Conservation (phyloP, 805 yeast species). For the Osmozyma mogii region DNA sequence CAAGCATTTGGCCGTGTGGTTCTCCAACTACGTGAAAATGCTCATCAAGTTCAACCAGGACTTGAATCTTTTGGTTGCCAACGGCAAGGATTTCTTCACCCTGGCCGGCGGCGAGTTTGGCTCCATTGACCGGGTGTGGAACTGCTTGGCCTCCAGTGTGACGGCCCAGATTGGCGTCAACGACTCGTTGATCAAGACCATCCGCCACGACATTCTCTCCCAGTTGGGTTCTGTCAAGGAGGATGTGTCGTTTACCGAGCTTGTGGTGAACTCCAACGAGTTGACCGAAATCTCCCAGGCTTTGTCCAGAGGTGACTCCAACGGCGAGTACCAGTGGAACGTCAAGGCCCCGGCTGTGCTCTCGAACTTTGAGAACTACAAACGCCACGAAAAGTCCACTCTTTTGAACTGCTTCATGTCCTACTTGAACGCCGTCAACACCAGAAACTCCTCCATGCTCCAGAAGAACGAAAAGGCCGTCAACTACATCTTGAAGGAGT, state of each 20-base stretch:
- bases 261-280: constrained; percentile 41
- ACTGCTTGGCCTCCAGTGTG: constrained; percentile 41
- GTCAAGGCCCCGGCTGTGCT: constrained; percentile 70
- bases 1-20: constrained; percentile 27
- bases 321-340: constrained; percentile 60
- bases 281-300: constrained; percentile 29
- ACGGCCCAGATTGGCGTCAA: constrained; percentile 43
- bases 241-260: constrained; percentile 49
- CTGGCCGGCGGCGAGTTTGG: constrained; percentile 26
- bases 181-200: constrained; percentile 36
- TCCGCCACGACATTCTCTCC: constrained; percentile 47
- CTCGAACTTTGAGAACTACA: constrained; percentile 67
- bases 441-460: constrained; percentile 17
- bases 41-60: constrained; percentile 12
- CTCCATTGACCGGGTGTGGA: constrained; percentile 35
- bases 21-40: constrained; percentile 18
- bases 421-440: constrained; percentile 38
- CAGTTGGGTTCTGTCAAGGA: constrained; percentile 48
- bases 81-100: constrained; percentile 16
- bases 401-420: constrained; percentile 58
- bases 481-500: constrained; percentile 50
- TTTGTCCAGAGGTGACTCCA: constrained; percentile 11
- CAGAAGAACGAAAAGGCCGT: constrained; percentile 52
- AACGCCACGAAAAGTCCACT: constrained; percentile 47
- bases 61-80: constrained; percentile 13